phyloP scores from a whole-genome alignment of 163 green algal genomes.

The Scenedesmus sp. region DNA sequence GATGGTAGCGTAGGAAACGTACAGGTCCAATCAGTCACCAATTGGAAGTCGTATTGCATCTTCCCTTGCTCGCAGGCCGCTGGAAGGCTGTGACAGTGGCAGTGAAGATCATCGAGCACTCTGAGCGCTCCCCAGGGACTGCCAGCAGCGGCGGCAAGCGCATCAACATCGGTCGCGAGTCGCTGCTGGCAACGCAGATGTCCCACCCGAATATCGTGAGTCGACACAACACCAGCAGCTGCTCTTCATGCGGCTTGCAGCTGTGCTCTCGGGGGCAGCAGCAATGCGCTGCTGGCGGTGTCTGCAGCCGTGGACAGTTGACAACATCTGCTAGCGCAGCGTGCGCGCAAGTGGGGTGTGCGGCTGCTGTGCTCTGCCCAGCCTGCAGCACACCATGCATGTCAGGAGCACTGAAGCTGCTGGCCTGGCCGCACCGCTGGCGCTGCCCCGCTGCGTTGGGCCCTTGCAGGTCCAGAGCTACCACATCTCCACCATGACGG shows the following conservation, averaged over 20 bases:
- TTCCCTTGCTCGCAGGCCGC: conserved; percentile 50
- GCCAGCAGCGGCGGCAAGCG: conserved; percentile 34
- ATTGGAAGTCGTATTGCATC: no score
- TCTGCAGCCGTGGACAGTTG: no score
- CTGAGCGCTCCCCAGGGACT: neutral
- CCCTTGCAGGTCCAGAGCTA: conserved; percentile 46
- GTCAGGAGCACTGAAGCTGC: no score
- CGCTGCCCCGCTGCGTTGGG: neutral
- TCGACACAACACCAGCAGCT: neutral
- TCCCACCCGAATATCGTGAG: conserved; percentile 38
- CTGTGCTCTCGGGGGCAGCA: neutral
- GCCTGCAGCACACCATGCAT: no score
- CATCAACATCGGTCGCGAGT: conserved; percentile 32
- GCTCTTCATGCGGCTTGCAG: neutral
- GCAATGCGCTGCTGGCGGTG: no score
- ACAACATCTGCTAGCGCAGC: no score
- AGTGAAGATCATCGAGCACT: conserved; percentile 54
- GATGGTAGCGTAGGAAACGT: no score
- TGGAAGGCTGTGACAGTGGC: conserved; percentile 47
- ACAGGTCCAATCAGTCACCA: no score
- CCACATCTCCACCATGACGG: conserved; percentile 54
- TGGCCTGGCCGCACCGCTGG: neutral
- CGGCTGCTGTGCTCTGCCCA: no score
- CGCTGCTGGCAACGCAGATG: conserved; percentile 42
- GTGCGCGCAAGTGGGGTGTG: no score